Percentiles rank a stretch among this genome's conserved stretches.
Conservation (phyloP, 2,329 filamentous ascomycete species). For the Exophiala alcalophila region DNA sequence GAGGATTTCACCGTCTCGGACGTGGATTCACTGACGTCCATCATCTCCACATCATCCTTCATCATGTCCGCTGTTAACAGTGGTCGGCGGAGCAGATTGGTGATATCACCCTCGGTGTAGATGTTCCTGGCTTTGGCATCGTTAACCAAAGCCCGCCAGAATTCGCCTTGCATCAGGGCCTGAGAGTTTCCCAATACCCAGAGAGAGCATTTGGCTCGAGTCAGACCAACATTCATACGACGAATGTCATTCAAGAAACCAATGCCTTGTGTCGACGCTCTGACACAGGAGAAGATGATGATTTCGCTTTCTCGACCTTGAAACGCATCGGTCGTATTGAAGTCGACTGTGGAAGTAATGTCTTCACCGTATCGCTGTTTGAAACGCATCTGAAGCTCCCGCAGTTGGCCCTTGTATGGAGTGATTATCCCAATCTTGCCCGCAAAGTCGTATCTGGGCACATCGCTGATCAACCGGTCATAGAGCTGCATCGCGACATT, state of each 20-base stretch:
- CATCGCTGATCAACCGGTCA: slow-evolving; percentile 72
- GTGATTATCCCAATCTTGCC: slow-evolving; percentile 96
- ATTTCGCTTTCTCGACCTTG: slow-evolving; percentile 95
- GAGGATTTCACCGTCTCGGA: slow-evolving; percentile 6
- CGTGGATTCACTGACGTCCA: slow-evolving; percentile 31
- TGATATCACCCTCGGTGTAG: slow-evolving; percentile 69
- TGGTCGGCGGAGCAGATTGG: slow-evolving; percentile 53
- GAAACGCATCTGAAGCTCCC: slow-evolving; percentile 75
- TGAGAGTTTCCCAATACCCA: slow-evolving; percentile 94
- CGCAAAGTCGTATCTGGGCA: slow-evolving; percentile 63
- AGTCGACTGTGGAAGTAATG: slow-evolving; percentile 80
- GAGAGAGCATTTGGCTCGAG: slow-evolving; percentile 90
- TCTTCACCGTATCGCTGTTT: slow-evolving; percentile 65
- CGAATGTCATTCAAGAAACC: slow-evolving; percentile 98
- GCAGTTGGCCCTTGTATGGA: slow-evolving; percentile 91
- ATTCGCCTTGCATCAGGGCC: slow-evolving; percentile 80
- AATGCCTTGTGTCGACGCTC: slow-evolving; percentile 87
- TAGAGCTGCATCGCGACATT: slow-evolving; percentile 84
- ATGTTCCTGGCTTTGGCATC: slow-evolving; percentile 72
- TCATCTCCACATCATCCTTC: slow-evolving; percentile 45
- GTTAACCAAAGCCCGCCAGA: slow-evolving; percentile 82
- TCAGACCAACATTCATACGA: slow-evolving; percentile 98
- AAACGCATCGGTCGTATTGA: slow-evolving; percentile 98
- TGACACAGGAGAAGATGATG: slow-evolving; percentile 98
- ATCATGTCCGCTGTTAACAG: slow-evolving; percentile 45